Evolutionary conservation across 345 rosid species (phyloP), one percentile per base, ranked within the genome.

Genomic region (Aquilaria yunnanensis): DNA sequence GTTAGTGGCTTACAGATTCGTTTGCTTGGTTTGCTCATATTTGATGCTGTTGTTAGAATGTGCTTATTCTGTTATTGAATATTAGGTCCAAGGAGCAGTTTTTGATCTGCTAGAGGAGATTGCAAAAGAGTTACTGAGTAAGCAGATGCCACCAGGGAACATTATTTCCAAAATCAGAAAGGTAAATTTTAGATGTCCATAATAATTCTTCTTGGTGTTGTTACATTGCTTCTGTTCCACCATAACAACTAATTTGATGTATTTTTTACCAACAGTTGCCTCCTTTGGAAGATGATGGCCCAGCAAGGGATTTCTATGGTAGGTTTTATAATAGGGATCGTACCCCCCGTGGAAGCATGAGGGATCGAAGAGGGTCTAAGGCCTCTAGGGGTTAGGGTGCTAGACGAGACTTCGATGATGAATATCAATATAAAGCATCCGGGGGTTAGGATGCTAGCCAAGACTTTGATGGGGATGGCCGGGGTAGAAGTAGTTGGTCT

Each of bases 21-120:
- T 16, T 47, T 32, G 51, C 52, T 37, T 63, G 63, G 34, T 59
- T 29, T 32, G 12, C 51, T 65, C 13, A 34, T 43, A 53, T 23
- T 48, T 31, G 34, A 41, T 43, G 34, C 16, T 12, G 66, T 61
- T 55, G 55, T 59, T 68, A 31, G n/a, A 66, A 2, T 7, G 49
- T 56, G 51, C 32, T 49, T 57, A 62, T 57, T 62, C 13, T 30
- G 16, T 64, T 47, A 60, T 60, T 67, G 68, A 47, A 61, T 70
- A 32, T 70, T 85, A 93, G 98, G 74, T 90, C 64, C 98, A 88
- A 81, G 97, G 97, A 65, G 97, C 98, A 23, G 92, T 93, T 66
- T 93, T 90, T 71, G 98, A 93, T 81, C 81, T 93, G 54, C 96
- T 97, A 0, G 97, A 90, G 78, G 98, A 93, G 61, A 84, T 90